A percentile compares a stretch with the other conserved stretches of the same genome.
Conservation (phyloP, 192 early-diverging fungal genomes). For the Oehlia diaphana region DNA sequence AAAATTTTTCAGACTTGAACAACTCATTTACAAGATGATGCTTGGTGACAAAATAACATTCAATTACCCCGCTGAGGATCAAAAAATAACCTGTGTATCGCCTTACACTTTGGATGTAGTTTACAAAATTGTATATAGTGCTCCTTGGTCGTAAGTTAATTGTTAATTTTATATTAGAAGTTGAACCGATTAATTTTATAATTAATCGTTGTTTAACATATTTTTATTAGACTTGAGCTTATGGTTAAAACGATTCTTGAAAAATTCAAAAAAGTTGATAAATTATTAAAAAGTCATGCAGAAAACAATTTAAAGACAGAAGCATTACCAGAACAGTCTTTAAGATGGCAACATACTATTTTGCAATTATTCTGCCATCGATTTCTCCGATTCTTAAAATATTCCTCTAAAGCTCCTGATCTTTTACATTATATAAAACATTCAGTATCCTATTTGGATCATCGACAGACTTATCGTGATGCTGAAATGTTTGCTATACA, state of each 20-base stretch:
- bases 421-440: constrained; percentile 69
- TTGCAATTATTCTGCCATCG: constrained; percentile 75
- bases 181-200: not conserved
- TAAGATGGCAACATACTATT: constrained; percentile 73
- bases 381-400: constrained; percentile 71
- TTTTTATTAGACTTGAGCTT: constrained; percentile 49
- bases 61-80: not conserved
- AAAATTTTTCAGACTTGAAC: constrained; percentile 43
- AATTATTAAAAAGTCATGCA: constrained; percentile 49
- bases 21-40: constrained; percentile 75
- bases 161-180: not conserved
- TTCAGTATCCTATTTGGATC: constrained; percentile 62
- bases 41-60: constrained; percentile 61
- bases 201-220: not conserved
- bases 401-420: constrained; percentile 62
- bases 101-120: constrained; percentile 76
- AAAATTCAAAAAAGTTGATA: constrained; percentile 68
- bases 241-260: constrained; percentile 75
- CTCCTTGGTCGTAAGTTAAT: constrained; percentile 65
- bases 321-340: constrained; percentile 37
- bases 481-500: constrained; percentile 68
- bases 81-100: constrained; percentile 62
- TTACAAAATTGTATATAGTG: constrained; percentile 72
- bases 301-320: constrained; percentile 36
- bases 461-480: constrained; percentile 67